Percentiles rank a stretch among this genome's conserved stretches.
phyloP scores from a whole-genome alignment of 2,329 filamentous ascomycete species.

The Neofusicoccum umdonicola region DNA sequence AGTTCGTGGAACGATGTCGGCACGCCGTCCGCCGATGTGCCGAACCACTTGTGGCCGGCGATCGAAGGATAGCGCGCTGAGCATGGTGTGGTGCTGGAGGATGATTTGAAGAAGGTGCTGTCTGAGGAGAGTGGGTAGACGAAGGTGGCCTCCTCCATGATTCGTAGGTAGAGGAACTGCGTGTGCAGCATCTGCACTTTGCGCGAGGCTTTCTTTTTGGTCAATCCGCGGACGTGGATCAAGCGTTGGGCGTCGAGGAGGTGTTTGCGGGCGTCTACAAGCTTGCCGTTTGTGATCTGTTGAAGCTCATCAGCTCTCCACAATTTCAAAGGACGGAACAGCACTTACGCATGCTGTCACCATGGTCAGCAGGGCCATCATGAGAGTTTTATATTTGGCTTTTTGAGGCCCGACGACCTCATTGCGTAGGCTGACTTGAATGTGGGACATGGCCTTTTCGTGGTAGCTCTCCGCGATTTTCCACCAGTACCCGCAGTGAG shows the following conservation, averaged over 20 bases:
- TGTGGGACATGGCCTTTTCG: not conserved
- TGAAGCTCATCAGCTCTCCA: not conserved
- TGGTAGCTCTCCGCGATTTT: not conserved
- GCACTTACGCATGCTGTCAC: constrained; percentile 4
- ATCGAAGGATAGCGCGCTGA: not conserved
- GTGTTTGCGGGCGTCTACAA: not conserved
- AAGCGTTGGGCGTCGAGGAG: not conserved
- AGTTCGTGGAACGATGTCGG: not conserved
- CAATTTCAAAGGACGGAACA: fast-evolving
- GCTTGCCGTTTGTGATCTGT: constrained; percentile 4
- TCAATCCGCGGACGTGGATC: not conserved
- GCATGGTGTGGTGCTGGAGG: not conserved
- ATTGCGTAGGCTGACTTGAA: not conserved
- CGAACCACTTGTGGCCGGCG: not conserved
- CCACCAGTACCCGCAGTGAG: not conserved
- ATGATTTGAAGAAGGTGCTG: not conserved
- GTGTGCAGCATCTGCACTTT: constrained; percentile 10
- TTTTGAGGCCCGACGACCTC: not conserved
- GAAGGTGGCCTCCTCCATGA: constrained; percentile 7
- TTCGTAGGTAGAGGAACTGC: not conserved
- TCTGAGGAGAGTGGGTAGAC: not conserved
- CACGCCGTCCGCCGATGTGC: not conserved
- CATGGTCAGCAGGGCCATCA: not conserved
- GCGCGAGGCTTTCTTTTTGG: not conserved
- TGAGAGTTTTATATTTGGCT: not conserved